These are phyloP conservation scores for Carex arenaria DNA, from an alignment of 202 grass and related monocot genomes.

Conservation along the genomic window DNA sequence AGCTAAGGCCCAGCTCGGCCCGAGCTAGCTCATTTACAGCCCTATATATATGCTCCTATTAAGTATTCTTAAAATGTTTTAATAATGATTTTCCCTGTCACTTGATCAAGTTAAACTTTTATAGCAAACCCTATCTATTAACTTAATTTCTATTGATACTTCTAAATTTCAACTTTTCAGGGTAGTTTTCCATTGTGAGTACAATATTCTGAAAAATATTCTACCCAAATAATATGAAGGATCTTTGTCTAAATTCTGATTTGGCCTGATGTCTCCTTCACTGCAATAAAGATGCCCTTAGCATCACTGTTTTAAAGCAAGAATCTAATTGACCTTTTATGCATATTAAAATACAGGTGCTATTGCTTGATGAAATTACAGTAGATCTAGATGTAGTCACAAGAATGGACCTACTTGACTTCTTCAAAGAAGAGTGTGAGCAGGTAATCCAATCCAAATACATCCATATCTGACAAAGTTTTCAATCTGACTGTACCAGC, in stretches of 20 bases:
- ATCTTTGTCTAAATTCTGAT: neutral
- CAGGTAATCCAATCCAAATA: conserved; percentile 31
- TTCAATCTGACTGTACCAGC: neutral
- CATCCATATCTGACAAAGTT: neutral
- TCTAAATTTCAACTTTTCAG: neutral
- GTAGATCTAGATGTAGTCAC: conserved; percentile 90
- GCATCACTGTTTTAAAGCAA: neutral
- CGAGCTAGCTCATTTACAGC: no score
- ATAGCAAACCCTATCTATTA: neutral
- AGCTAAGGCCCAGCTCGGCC: no score
- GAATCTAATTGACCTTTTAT: conserved; percentile 3
- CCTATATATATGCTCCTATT: neutral
- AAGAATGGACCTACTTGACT: conserved; percentile 92
- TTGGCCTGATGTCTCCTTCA: neutral
- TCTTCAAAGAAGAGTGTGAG: conserved; percentile 95
- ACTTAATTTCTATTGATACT: neutral
- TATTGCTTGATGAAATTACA: conserved; percentile 85
- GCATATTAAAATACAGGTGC: conserved; percentile 48
- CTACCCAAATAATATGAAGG: neutral
- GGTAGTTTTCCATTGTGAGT: neutral
- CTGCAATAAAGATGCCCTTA: neutral
- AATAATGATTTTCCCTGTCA: neutral
- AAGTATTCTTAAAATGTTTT: neutral
- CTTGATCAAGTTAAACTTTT: neutral
- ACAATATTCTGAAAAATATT: neutral